phyloP scores from a whole-genome alignment of 768 basidiomycete genomes.

The Mycena vulgaris region DNA sequence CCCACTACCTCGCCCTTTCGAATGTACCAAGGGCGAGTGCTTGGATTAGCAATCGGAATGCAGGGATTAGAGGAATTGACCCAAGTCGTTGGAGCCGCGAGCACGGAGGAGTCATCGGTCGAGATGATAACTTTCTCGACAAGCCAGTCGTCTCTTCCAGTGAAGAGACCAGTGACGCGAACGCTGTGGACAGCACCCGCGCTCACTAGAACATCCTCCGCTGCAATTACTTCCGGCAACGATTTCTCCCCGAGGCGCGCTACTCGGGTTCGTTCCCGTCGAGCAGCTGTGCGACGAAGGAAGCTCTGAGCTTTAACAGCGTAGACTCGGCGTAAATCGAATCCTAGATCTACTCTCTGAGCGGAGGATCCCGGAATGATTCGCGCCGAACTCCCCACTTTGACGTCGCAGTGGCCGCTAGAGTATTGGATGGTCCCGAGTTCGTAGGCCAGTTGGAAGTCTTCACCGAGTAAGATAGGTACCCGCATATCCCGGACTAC shows the following conservation, averaged over 20 bases:
- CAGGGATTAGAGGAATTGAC: slow-evolving; percentile 21
- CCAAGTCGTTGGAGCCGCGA: slow-evolving; percentile 37
- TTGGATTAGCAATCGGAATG: slow-evolving; percentile 38
- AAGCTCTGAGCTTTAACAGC: not conserved
- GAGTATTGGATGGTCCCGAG: slow-evolving; percentile 29
- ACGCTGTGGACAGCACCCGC: slow-evolving; percentile 17
- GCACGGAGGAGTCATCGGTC: slow-evolving; percentile 17
- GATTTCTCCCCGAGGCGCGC: not conserved
- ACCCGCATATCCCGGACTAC: slow-evolving; percentile 44
- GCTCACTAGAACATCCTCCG: not conserved
- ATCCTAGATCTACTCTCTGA: slow-evolving; percentile 12
- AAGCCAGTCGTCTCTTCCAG: slow-evolving; percentile 29
- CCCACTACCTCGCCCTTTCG: slow-evolving; percentile 35
- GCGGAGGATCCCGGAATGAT: slow-evolving; percentile 26
- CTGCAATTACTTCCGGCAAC: slow-evolving; percentile 11
- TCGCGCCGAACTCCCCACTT: not conserved
- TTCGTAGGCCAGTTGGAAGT: slow-evolving; percentile 43
- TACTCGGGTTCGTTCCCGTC: not conserved
- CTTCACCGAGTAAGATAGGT: slow-evolving; percentile 46
- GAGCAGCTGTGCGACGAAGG: not conserved
- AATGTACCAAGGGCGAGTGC: slow-evolving; percentile 25
- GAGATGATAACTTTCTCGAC: slow-evolving; percentile 36
- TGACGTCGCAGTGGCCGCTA: slow-evolving; percentile 18
- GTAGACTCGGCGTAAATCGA: slow-evolving; percentile 19
- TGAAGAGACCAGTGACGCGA: slow-evolving; percentile 10